Evolutionary conservation across 164 flowering plant genomes (phyloP).

Genomic region (Vitis amurensis): DNA sequence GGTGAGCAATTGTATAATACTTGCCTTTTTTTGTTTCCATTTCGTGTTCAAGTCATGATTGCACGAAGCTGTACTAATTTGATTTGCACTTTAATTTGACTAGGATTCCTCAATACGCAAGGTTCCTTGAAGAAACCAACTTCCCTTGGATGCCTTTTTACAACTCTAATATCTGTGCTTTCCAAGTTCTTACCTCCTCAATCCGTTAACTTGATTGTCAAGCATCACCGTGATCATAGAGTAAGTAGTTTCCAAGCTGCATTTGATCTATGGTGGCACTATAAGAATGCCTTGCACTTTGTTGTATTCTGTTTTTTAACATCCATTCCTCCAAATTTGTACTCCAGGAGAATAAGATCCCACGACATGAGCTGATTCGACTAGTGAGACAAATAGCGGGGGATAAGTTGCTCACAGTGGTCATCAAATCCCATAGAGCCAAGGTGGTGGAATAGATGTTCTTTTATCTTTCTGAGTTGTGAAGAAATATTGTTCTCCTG

Average conservation of each 20-base stretch:
- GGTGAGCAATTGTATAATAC: constrained; percentile 23
- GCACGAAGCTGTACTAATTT: neutral
- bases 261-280: neutral
- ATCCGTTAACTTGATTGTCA: constrained; percentile 25
- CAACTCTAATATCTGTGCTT: constrained; percentile 51
- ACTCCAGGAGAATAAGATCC: constrained; percentile 51
- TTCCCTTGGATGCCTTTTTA: constrained; percentile 76
- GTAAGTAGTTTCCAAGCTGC: constrained; percentile 21
- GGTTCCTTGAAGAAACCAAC: constrained; percentile 31
- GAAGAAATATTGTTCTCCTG: neutral
- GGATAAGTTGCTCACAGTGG: constrained; percentile 48
- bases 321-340: neutral
- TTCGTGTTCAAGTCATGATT: neutral
- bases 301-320: neutral
- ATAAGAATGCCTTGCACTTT: neutral
- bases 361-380: constrained; percentile 51
- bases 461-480: neutral
- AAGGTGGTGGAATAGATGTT: constrained; percentile 26
- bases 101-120: constrained; percentile 5
- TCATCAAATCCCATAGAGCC: constrained; percentile 47
- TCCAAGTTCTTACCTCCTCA: constrained; percentile 40
- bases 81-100: neutral
- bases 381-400: constrained; percentile 65
- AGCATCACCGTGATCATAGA: constrained; percentile 30
- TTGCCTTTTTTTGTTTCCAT: neutral